These are phyloP conservation scores for Acrocalymma vagum DNA, from an alignment of 2,329 filamentous ascomycete genomes.

Conservation along the genomic window DNA sequence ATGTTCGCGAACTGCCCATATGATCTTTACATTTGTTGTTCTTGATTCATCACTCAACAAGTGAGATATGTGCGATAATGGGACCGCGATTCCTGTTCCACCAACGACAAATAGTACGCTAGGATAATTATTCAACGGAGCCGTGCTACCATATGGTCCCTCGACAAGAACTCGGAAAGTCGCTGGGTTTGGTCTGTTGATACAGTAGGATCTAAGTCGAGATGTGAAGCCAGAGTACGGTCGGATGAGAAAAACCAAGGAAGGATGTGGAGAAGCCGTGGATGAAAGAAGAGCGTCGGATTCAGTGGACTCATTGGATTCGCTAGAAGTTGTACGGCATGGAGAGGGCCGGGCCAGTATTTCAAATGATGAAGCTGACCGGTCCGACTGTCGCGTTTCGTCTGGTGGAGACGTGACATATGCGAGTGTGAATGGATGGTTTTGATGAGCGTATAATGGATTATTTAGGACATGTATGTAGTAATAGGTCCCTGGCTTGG, in stretches of 20 bases:
- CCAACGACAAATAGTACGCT: slow-evolving; percentile 47
- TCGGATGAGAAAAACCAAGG: slow-evolving; percentile 58
- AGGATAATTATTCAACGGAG: slow-evolving; percentile 52
- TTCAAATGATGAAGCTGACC: background rate
- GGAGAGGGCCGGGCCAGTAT: slow-evolving; percentile 6
- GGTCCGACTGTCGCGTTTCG: background rate
- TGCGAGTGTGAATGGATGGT: slow-evolving; percentile 57
- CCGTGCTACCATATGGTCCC: slow-evolving; percentile 58
- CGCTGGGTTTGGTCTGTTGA: slow-evolving; percentile 23
- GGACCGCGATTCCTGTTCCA: slow-evolving; percentile 45
- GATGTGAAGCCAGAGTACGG: slow-evolving; percentile 62
- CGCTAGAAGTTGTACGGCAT: slow-evolving; percentile 12
- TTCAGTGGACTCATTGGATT: slow-evolving; percentile 27
- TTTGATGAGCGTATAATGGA: slow-evolving; percentile 56
- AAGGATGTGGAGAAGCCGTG: slow-evolving; percentile 1
- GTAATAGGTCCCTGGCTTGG: slow-evolving; percentile 59
- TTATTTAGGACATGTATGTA: slow-evolving; percentile 58
- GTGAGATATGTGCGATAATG: slow-evolving; percentile 36
- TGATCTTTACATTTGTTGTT: slow-evolving; percentile 31
- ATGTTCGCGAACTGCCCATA: slow-evolving; percentile 45
- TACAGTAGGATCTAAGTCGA: slow-evolving; percentile 43
- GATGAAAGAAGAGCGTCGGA: slow-evolving; percentile 38
- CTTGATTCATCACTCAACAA: slow-evolving; percentile 23
- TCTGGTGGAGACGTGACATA: slow-evolving; percentile 18
- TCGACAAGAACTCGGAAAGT: slow-evolving; percentile 55